Percentiles rank a stretch among this genome's conserved stretches.
These are phyloP conservation scores for Erythrophleum fordii DNA, from an alignment of 306 rosid species.

Conservation along the genomic window DNA sequence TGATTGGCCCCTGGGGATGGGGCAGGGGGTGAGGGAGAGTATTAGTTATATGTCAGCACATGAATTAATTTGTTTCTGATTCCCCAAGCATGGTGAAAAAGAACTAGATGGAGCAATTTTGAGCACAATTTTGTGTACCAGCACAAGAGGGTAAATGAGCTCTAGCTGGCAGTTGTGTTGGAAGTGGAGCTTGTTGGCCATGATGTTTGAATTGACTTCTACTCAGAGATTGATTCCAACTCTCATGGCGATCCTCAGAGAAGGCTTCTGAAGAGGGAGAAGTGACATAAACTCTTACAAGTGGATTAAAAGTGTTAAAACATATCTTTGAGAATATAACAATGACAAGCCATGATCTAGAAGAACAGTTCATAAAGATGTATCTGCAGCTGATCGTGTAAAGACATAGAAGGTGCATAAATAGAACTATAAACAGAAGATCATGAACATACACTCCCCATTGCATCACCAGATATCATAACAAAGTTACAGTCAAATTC, in stretches of 20 bases:
- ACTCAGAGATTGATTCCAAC: slow-evolving; percentile 62
- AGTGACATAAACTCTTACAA: slow-evolving; percentile 32
- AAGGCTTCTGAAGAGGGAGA: slow-evolving; percentile 55
- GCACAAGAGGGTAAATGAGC: slow-evolving; percentile 91
- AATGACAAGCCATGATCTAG: slow-evolving; percentile 27
- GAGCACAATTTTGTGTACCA: slow-evolving; percentile 49
- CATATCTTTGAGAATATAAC: slow-evolving; percentile 31
- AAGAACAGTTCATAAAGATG: slow-evolving; percentile 16
- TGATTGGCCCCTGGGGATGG: not conserved
- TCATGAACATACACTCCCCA: not conserved
- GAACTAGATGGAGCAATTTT: slow-evolving; percentile 24
- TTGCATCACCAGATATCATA: slow-evolving; percentile 14
- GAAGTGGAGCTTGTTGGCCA: slow-evolving; percentile 66
- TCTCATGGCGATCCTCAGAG: slow-evolving; percentile 58
- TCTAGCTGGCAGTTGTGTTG: slow-evolving; percentile 85
- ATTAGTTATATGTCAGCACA: not conserved
- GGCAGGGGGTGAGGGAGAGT: not conserved
- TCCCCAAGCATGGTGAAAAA: slow-evolving; percentile 15
- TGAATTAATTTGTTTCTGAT: slow-evolving; percentile 27
- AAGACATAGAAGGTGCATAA: slow-evolving; percentile 22
- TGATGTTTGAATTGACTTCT: slow-evolving; percentile 58
- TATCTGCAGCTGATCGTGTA: slow-evolving; percentile 19
- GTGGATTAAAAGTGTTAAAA: slow-evolving; percentile 17
- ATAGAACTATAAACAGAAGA: slow-evolving; percentile 14
- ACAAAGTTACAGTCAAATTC: slow-evolving; percentile 9